Evolutionary conservation across 2,329 filamentous ascomycete genomes (phyloP), one percentile per base, ranked within the genome.

Genomic region (Ceratocystis diversiconidia): DNA sequence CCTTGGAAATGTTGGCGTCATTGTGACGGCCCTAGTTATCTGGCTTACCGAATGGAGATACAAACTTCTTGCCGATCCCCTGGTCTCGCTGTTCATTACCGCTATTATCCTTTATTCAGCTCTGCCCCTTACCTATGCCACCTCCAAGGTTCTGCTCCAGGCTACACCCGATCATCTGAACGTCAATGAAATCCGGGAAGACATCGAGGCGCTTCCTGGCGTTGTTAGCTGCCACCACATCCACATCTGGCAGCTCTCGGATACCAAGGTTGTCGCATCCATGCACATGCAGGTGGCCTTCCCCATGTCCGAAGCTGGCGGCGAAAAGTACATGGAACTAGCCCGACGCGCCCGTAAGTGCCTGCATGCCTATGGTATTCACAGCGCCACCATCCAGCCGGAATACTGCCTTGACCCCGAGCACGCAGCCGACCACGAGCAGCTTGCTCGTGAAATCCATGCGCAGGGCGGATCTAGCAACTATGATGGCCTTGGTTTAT

Each of bases 221-320:
- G 88, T 99, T 61, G 79, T 94, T 68, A 90, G 88, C 73, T 96
- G 91, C 72, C 94, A 99, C 76, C 92, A 99, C 74, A 82, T 99
- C 25, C 94, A 99, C 74, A 91, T 99, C 68, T 99, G 94, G 94
- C 92, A 97, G 75, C 82, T 99, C 43, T 95, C 89, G 17, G 92
- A 97, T 73, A 94, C 91, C 63, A 96, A 96, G 78, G 80, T 96
- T 43, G 88, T 99, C 46, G 92, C 94, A 12, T 94, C 89, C 10
- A 84, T 99, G 75, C 94, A 99, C 73, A 87, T 99, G 57, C 90
- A 96, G 74, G 88, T 99, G 25, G 85, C 86, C 60, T 96, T 95
- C 74, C 89, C 92, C 70, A 91, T 95, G 74, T 87, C 91, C 72
- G 89, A 88, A 61, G 85, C 91, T 70, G 87, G 87, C 52, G 84